phyloP scores from a whole-genome alignment of 495 filamentous ascomycete genomes.

The Aspergillus biplanus region DNA sequence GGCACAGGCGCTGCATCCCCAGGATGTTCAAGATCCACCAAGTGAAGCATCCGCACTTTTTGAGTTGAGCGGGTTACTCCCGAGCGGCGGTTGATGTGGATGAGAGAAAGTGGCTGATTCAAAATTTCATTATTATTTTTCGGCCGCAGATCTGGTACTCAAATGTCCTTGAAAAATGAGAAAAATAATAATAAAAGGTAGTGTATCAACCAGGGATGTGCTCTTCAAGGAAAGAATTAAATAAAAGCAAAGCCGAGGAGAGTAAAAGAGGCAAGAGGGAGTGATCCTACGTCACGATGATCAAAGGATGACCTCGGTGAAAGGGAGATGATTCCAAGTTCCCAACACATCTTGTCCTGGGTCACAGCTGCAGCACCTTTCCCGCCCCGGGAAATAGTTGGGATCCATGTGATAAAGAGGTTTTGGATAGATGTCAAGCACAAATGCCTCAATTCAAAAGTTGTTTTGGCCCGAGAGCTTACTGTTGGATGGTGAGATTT shows the following conservation, averaged over 20 bases:
- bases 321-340: no score
- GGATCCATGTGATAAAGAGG: conserved; percentile 17
- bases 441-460: neutral
- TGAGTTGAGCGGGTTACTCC: conserved; percentile 15
- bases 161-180: no score
- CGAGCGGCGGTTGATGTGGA: conserved; percentile 6
- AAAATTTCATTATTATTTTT: neutral
- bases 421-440: neutral
- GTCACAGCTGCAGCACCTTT: conserved; percentile 12
- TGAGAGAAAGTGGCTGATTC: neutral
- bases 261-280: neutral
- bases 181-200: neutral
- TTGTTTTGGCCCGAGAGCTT: neutral
- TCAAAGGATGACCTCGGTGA: neutral
- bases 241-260: neutral
- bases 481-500: no score
- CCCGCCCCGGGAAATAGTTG: conserved; percentile 21
- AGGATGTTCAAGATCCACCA: conserved; percentile 33
- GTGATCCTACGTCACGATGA: neutral
- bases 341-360: neutral
- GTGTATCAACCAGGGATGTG: neutral
- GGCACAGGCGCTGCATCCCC: conserved; percentile 35
- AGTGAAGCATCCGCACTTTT: conserved; percentile 17
- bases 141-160: no score
- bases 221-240: neutral